Evolutionary conservation across 768 basidiomycete species (phyloP), one percentile per base, ranked within the genome.

Genomic region (Mycena kentingensis): DNA sequence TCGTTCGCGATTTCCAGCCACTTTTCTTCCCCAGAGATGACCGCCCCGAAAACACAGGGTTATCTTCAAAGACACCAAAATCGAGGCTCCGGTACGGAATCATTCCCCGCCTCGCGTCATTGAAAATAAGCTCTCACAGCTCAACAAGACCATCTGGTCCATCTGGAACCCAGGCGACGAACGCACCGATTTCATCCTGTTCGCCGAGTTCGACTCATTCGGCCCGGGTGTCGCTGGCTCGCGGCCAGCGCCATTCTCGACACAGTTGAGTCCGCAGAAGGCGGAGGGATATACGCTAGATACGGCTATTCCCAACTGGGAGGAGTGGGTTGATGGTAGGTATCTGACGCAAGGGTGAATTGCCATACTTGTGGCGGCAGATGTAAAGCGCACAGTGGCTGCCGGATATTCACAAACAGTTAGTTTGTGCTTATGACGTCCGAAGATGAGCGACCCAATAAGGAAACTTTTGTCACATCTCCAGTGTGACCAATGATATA

Each of bases 71-170:
- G 63, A 61, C 46, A 66, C 65, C 1, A 12, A 50, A 35, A 50
- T 70, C 16, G 44, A 42, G 8, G 59, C 61, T 10, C 61, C 50
- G 3, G 57, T 54, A 41, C n/a, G 47, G n/a, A n/a, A n/a, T n/a
- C n/a, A n/a, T n/a, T n/a, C 25, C 42, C 38, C 44, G 13, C 16
- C 13, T 19, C 13, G n/a, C 21, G 5, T 1, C n/a, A 49, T 29
- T 35, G 22, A 21, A 12, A 12, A 10, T 10, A 12, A 27, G 32
- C 10, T 16, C 38, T n/a, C 5, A 15, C 48, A 58, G 57, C n/a
- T 66, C 37, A 61, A 63, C 46, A 45, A 50, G 22, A 60, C 58
- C 3, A 56, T 69, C 38, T 69, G 67, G 67, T 62, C 62, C 25
- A 59, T 63, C 28, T 70, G 68, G 68, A 51, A 56, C 47, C 38